Base-by-base conservation (phyloP, 2,329 filamentous ascomycete genomes). In the Sporothrix globosa region DNA sequence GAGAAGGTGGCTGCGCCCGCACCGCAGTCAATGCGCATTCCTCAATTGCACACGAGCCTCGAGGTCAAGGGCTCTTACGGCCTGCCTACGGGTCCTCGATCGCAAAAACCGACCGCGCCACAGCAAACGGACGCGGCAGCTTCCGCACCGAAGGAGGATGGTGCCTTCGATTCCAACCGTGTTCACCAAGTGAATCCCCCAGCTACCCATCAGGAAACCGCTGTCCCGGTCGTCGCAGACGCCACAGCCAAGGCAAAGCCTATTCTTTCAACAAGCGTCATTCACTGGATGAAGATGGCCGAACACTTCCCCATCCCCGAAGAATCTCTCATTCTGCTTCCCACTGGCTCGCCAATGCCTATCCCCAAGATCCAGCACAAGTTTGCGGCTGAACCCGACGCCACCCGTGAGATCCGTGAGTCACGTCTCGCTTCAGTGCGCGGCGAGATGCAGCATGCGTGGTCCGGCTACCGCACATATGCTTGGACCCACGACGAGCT, bases 401-500 rank as follows among this genome's bases (percentile, higher is more conserved):
- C 82, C 13, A 85, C 84, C 39, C 89, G 87, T 75, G 83, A 84
- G 63, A 87, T 88, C 74, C 88, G 94, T 46, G 79, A 89, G 72
- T 80, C 86, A 67, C 89, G 92, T 70, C 85, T 91, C 71, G 82
- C 83, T 10, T 82, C 85, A 50, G 90, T 98, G 78, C 92, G 89
- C 78, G 83, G 86, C 6, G 91, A 93, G 71, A 92, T 96, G 79
- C 82, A 87, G 75, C 90, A 90, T 75, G 89, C 92, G 0, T 98
- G 96, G 95, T 81, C 83, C 4, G 92, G 92, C 48, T 98, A 98
- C 81, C 91, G 87, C 76, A 84, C 88, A 72, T 85, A 89, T 75
- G 95, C 94, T 13, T 96, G 92, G 88, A 87, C 90, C 73, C 92
- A 96, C 75, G 96, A 98, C 77, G 96, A 98, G 81, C 81, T 98